phyloP scores from a whole-genome alignment of 805 yeast genomes.

The Suhomyces vadensis region DNA sequence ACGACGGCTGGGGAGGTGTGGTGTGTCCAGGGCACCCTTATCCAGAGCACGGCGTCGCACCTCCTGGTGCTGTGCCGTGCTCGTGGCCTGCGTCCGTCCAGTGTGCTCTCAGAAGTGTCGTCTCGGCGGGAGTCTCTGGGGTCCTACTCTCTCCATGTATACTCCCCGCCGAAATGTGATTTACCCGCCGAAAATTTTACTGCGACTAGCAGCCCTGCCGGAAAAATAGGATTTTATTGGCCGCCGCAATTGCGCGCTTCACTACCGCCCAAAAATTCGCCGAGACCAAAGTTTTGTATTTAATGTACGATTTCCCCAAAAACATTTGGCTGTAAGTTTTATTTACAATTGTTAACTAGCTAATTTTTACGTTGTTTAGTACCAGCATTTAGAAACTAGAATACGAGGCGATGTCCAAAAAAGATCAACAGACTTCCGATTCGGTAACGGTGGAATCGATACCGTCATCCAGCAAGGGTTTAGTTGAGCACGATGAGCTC shows the following conservation, averaged over 20 bases:
- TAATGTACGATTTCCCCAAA: neutral
- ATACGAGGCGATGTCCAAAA: neutral
- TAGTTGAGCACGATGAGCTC: neutral
- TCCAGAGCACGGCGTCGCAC: too few relatives aligned
- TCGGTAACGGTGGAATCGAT: constrained; percentile 4
- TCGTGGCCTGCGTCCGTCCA: too few relatives aligned
- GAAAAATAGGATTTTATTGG: neutral
- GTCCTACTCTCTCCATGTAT: too few relatives aligned
- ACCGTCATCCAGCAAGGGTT: constrained; percentile 4
- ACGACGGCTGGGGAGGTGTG: too few relatives aligned
- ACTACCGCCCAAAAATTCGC: constrained; percentile 2
- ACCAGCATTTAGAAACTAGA: neutral
- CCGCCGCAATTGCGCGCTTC: neutral
- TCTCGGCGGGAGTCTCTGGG: too few relatives aligned
- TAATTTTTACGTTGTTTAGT: too few relatives aligned
- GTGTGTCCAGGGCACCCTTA: too few relatives aligned
- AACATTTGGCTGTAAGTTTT: too few relatives aligned
- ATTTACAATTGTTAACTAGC: too few relatives aligned
- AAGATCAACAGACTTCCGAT: neutral
- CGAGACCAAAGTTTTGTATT: neutral
- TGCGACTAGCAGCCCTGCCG: neutral
- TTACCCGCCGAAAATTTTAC: constrained; percentile 1
- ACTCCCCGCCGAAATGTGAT: neutral
- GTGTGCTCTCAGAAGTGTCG: too few relatives aligned
- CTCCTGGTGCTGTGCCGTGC: too few relatives aligned